Conservation (phyloP, 139 green algal genomes). For the Pleodorina starrii region DNA sequence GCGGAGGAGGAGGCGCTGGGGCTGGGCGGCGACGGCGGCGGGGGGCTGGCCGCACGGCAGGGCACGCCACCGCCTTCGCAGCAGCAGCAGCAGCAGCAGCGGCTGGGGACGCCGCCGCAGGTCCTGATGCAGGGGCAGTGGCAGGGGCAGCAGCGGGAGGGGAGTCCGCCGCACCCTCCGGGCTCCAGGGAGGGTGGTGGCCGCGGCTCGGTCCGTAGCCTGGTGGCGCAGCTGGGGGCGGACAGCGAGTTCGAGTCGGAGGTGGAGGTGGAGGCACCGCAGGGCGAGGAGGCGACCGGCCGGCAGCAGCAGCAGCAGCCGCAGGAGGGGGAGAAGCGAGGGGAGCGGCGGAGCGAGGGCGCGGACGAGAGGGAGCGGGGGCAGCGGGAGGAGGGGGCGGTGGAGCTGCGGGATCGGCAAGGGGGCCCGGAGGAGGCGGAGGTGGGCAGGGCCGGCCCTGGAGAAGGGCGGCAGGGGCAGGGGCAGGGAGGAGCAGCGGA, state of each 20-base stretch:
- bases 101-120: not conserved
- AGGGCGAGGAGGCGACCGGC: not conserved
- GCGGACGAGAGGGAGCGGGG: not conserved
- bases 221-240: not conserved
- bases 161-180: not conserved
- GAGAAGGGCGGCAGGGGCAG: not conserved
- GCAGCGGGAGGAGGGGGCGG: not conserved
- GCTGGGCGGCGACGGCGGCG: not conserved
- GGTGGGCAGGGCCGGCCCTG: not conserved
- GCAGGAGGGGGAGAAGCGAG: not conserved
- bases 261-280: not conserved
- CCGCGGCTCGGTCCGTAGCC: not conserved
- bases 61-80: not conserved
- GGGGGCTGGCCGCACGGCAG: not conserved
- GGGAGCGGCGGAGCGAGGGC: not conserved
- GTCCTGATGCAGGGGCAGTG: not conserved
- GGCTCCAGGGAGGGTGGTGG: not conserved
- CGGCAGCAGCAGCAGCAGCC: not conserved
- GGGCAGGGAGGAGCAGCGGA: not conserved
- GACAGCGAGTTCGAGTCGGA: not conserved
- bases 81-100: not conserved
- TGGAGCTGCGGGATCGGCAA: not conserved
- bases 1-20: not conserved
- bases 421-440: not conserved
- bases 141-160: not conserved